These are phyloP conservation scores for Aspergillaceae sp. DNA, from an alignment of 2,329 filamentous ascomycete species.

Conservation along the genomic window DNA sequence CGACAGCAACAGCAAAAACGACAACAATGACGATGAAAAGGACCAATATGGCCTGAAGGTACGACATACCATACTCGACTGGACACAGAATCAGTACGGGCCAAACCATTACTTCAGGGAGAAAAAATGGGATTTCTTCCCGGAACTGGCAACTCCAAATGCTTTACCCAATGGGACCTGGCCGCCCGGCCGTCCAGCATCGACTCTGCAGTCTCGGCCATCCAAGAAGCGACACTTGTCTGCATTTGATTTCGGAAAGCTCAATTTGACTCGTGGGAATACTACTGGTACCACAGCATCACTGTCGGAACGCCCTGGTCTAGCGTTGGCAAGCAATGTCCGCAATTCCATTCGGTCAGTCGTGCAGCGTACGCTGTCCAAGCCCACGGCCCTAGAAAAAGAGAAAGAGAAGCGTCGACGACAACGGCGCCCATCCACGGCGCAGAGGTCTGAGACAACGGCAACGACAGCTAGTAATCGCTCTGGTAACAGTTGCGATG, in stretches of 20 bases:
- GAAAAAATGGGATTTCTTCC: slow-evolving; percentile 36
- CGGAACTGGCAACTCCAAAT: slow-evolving; percentile 27
- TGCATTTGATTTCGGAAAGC: slow-evolving; percentile 13
- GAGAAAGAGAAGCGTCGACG: slow-evolving; percentile 7
- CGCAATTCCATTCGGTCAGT: slow-evolving; percentile 29
- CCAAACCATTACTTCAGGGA: slow-evolving; percentile 32
- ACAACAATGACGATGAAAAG: not conserved
- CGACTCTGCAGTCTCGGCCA: not conserved
- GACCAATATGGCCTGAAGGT: not conserved
- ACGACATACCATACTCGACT: not conserved
- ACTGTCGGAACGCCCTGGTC: too few relatives aligned
- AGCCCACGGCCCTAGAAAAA: slow-evolving; percentile 8
- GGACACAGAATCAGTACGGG: slow-evolving; percentile 10
- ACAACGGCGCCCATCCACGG: slow-evolving; percentile 8
- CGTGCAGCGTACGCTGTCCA: slow-evolving; percentile 24
- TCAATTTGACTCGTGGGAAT: slow-evolving; percentile 15
- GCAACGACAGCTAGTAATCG: not conserved
- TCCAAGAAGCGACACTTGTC: not conserved
- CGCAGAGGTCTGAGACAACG: slow-evolving; percentile 1
- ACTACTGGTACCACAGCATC: slow-evolving; percentile 1
- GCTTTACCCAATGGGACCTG: slow-evolving; percentile 7
- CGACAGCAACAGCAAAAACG: not conserved
- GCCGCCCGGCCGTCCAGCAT: not conserved
- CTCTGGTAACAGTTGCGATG: not conserved
- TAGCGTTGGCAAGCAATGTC: not conserved